Evolutionary conservation across 805 yeast species (phyloP).

Genomic region (Teunomyces kruisii): DNA sequence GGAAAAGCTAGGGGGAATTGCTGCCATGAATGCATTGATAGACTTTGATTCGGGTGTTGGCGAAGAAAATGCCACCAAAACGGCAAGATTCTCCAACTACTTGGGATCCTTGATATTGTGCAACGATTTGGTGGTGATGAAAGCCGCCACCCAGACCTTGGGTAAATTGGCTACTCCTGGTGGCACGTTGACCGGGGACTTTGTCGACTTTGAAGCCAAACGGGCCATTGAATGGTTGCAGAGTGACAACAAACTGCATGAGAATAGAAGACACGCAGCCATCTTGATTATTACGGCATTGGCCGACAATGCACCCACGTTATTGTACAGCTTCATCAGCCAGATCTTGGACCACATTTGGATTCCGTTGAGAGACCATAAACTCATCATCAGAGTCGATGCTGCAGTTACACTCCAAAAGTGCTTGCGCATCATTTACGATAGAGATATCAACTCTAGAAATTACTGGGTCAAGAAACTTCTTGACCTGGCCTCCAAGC

Average conservation of each 20-base stretch:
- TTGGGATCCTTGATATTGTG: constrained; percentile 77
- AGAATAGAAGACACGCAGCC: constrained; percentile 87
- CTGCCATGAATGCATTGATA: constrained; percentile 85
- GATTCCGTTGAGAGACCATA: constrained; percentile 82
- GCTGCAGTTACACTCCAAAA: constrained; percentile 78
- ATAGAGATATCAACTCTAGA: constrained; percentile 70
- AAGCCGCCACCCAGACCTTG: constrained; percentile 78
- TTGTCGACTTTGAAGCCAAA: constrained; percentile 90
- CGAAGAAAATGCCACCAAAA: constrained; percentile 83
- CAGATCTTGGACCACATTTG: constrained; percentile 81
- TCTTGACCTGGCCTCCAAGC: constrained; percentile 64
- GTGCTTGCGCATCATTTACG: constrained; percentile 76
- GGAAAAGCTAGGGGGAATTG: constrained; percentile 84
- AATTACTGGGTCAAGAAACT: constrained; percentile 74
- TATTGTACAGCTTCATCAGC: constrained; percentile 73
- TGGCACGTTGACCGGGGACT: constrained; percentile 84
- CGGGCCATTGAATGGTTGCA: constrained; percentile 89
- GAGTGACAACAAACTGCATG: constrained; percentile 71
- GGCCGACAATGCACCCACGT: constrained; percentile 84
- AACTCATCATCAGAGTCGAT: constrained; percentile 71
- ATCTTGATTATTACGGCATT: constrained; percentile 77
- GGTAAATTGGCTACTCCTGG: constrained; percentile 91
- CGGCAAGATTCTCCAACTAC: constrained; percentile 89
- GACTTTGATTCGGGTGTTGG: constrained; percentile 74
- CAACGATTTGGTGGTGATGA: constrained; percentile 81